Base-by-base conservation (phyloP, 2,329 filamentous ascomycete species). In the Ploettnerulaceae sp. region DNA sequence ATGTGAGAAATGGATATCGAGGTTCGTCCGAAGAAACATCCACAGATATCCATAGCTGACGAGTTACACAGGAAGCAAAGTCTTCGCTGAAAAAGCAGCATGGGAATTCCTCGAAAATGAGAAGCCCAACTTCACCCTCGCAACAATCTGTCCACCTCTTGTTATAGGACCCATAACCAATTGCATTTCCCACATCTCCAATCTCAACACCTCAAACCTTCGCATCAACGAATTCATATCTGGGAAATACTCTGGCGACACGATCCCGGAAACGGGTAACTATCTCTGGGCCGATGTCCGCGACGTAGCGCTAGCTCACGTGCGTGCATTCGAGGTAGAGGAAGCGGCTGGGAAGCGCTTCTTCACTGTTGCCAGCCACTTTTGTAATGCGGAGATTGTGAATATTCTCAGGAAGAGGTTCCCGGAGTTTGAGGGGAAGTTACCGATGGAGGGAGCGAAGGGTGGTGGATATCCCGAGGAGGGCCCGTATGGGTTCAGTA, bases 131-230 rank as follows among this genome's bases (percentile, higher is more conserved):
- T 86, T 85, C 58, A 71, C 75, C 38, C 61, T 85, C 31, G 68
- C 75, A 7, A 77, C 75, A 5, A 76, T 85, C 54, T 77, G 77
- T 57, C 75, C 76, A 49, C 79, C 81, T 0, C 70, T 77, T 50
- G 76, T 81, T 0, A 73, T 53, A 21, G 54, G 52, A 2, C 54
- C 54, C 4, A 45, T 53, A 9, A 72, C 78, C 42, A 74, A 81
- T 55, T 77, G 78, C 50, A 71, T 87, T 2, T 72, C 78, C 51
- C 73, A 69, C 20, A 69, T 84, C 1, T 74, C 78, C n/a, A 68
- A 67, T 4, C 68, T 89, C 53, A 89, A 89, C 67, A 85, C 82
- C 1, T 86, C 82, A 7, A 89, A 88, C 61, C 73, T 79, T 55
- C 75, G 80, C 26, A 73, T 88, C 48, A 69, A 75, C 7, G 73